Evolutionary conservation across 768 basidiomycete genomes (phyloP), one percentile per base, ranked within the genome.

Genomic region (Leucosporidium creatinivorum): DNA sequence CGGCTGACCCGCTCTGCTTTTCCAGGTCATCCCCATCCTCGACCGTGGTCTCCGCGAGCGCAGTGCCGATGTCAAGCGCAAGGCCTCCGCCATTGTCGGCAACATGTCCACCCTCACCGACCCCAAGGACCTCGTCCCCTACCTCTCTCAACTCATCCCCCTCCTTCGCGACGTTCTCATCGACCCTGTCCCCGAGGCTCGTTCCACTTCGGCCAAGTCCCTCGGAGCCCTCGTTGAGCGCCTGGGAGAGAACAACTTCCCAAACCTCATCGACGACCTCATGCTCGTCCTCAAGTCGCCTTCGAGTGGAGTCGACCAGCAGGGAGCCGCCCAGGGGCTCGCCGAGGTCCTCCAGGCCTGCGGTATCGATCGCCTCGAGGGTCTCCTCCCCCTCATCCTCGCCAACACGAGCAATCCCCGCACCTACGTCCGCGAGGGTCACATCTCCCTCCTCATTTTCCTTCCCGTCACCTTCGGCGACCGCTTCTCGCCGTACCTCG

Each of bases 361-460:
- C 36, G 96, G 96, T n/a, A 93, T 96, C 89, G 93, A 98, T 69
- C 84, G 93, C 56, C 83, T 99, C 70, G 96, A 99, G 76, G 88
- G 89, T 9, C 82, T 99, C 2, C 83, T 98, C 3, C 96, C 96
- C 0, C 91, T 94, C 73, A 92, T 99, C 75, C 87, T 99, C 69
- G 84, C 84, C 33, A 97, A 91, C 76, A 90, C 93, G 3, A 86
- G 89, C 73, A 93, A 91, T 57, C 88, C 91, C 2, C 82, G 91
- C 15, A 84, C 93, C 30, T 93, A 92, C 31, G 89, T 98, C 51
- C 85, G 93, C 47, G 96, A 98, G 82, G 96, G 96, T 15, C 98
- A 97, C 82, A 98, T 99, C 87, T 96, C 93, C 0, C 82, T 98
- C 18, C 85, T 99, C 47, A 92, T 98, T 23, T 98, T 88, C 80